Base-by-base conservation (phyloP, 495 filamentous ascomycete genomes). In the Xylaria grammica region DNA sequence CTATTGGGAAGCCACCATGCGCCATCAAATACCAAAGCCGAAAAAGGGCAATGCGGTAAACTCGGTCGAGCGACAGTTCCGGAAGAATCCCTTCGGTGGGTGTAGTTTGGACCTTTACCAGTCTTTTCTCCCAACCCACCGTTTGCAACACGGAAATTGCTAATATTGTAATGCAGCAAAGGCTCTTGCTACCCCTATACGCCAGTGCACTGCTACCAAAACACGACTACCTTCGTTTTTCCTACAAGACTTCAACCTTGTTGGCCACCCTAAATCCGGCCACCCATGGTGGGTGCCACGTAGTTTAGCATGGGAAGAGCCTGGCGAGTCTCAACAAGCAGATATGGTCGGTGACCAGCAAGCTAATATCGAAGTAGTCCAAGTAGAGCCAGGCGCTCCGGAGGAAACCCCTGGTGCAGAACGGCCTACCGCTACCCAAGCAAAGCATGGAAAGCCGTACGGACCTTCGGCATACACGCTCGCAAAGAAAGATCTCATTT, bases 151-250 rank as follows among this genome's bases (percentile, higher is more conserved):
- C 7, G 26, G 8, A 11, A 42, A 66, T 62, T 66, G 77, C 78
- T 65, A 10, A 59, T 42, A 17, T 22, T 10, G 17, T 46, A 20
- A 70, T 57, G 75, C 66, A 83, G 81, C 85, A 19, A 78, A 79
- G 20, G 87, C 89, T 11, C 83, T 97, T 7, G 90, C 89, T 17
- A 86, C 85, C 0, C 87, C 88, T 0, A 42, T 86, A 17, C 86
- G 93, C 32, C 70, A 74, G 65, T 96, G 91, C 72, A 36, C 74
- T 2, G 42, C 86, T n/a, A 90, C 91, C 8, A 71, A 69, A 0
- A 68, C 72, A 1, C 69, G 81, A 2, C 68, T 94, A 1, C 93
- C 93, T 0, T 77, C 65, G 4, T 85, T 78, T 60, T 86, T 96
- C 58, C 76, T 93, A 13, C 83, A 87, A 34, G 79, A 84, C 29